A percentile compares a stretch with the other conserved stretches of the same genome.
These are phyloP conservation scores for Lyophyllum decastes DNA, from an alignment of 768 basidiomycete species.

Conservation along the genomic window DNA sequence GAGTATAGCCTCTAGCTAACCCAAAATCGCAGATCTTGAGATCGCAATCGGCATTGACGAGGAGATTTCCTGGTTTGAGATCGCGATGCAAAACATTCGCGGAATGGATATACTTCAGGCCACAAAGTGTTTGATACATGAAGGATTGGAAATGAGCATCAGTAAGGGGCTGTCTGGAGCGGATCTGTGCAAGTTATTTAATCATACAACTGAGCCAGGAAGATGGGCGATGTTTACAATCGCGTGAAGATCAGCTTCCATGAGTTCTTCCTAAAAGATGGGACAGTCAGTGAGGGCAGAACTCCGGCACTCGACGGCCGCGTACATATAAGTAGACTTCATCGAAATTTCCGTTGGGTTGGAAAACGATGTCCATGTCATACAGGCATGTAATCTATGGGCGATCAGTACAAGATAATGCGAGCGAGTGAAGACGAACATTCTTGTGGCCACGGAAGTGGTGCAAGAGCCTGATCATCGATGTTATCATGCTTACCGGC, in stretches of 20 bases:
- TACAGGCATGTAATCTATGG: conserved; percentile 91
- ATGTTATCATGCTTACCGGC: conserved; percentile 6
- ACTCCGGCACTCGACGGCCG: conserved; percentile 12
- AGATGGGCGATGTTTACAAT: conserved; percentile 59
- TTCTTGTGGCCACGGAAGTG: conserved; percentile 99
- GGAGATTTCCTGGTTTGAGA: conserved; percentile 91
- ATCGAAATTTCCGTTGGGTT: conserved; percentile 88
- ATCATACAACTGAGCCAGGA: not conserved
- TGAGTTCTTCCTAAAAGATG: conserved; percentile 86
- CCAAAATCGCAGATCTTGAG: conserved; percentile 99
- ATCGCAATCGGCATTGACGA: conserved; percentile 98
- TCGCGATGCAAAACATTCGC: conserved; percentile 98
- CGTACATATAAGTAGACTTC: conserved; percentile 93
- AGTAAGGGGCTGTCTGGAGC: conserved; percentile 84
- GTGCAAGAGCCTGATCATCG: conserved; percentile 70
- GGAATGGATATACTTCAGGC: conserved; percentile 97
- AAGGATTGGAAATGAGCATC: conserved; percentile 95
- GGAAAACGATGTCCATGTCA: conserved; percentile 98
- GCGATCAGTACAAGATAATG: conserved; percentile 12
- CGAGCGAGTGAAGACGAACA: conserved; percentile 43
- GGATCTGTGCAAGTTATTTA: conserved; percentile 49
- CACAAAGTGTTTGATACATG: conserved; percentile 97
- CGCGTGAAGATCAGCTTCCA: conserved; percentile 99
- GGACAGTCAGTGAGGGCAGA: conserved; percentile 6
- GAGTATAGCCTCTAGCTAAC: conserved; percentile 90